Evolutionary conservation across 2,329 filamentous ascomycete genomes (phyloP).

Genomic region (Xylariaceae sp.): DNA sequence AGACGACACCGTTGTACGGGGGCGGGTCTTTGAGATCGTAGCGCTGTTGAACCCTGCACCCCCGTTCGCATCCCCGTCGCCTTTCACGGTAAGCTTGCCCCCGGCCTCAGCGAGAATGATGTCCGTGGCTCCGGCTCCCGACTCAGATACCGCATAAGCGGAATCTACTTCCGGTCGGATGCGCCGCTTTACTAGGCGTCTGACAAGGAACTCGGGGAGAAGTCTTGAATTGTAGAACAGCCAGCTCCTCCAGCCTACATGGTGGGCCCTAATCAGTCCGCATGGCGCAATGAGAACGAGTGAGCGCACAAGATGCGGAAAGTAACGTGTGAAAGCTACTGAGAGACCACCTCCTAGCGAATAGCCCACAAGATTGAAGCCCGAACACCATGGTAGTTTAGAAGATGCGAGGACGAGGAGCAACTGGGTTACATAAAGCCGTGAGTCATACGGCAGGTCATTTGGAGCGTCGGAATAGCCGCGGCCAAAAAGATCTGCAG

Average conservation of each 20-base stretch:
- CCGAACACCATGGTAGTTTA: conserved; percentile 50
- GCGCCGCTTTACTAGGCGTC: conserved; percentile 34
- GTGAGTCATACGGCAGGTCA: conserved; percentile 57
- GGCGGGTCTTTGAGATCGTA: conserved; percentile 49
- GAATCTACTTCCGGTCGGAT: conserved; percentile 23
- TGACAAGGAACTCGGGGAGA: conserved; percentile 58
- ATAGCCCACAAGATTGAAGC: conserved; percentile 74
- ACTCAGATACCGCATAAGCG: background rate
- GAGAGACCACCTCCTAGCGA: conserved; percentile 75
- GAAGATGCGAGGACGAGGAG: conserved; percentile 65
- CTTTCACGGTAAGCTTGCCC: conserved; percentile 18
- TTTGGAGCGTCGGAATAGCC: conserved; percentile 72
- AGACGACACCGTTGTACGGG: conserved; percentile 55
- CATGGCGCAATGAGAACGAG: conserved; percentile 66
- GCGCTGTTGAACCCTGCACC: conserved; percentile 44
- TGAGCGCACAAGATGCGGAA: conserved; percentile 61
- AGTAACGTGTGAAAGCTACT: conserved; percentile 66
- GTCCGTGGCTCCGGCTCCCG: conserved; percentile 10
- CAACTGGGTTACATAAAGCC: conserved; percentile 65
- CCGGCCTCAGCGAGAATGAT: conserved; percentile 24
- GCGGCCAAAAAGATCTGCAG: conserved; percentile 67
- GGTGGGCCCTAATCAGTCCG: conserved; percentile 63
- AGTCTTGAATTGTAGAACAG: conserved; percentile 61
- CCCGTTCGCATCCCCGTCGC: conserved; percentile 38
- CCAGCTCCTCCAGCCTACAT: conserved; percentile 59